Evolutionary conservation across 1,284 basidiomycete species (phyloP), one percentile per base, ranked within the genome.

Genomic region (Apiotrichum gracile): DNA sequence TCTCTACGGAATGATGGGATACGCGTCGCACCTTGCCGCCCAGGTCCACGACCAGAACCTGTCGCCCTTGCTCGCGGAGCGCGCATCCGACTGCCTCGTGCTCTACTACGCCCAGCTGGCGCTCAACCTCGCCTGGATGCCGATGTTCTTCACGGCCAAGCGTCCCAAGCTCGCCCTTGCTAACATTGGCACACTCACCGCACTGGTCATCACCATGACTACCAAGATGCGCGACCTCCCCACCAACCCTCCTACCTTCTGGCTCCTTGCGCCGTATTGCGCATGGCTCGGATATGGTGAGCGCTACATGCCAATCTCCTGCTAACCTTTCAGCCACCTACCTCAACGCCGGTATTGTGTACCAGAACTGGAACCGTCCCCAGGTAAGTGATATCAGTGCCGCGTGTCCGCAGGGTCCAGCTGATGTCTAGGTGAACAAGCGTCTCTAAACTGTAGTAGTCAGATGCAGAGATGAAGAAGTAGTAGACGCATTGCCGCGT

Each of bases 91-190:
- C 27, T 19, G 17, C 19, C 29, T 40, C 13, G 22, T 55, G 35
- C 31, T 31, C 31, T 87, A 88, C 76, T 88, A 84, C 72, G 76
- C 75, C 8, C 86, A 88, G 66, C 76, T 88, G 34, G 82, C 76
- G 0, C 70, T 88, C 39, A 88, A 88, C 74, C 72, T 82, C 47
- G 58, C 79, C 17, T 89, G 86, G 86, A 82, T 81, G n/a, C 84
- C 86, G 6, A 70, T 88, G 27, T 87, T 87, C 79, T 88, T 88
- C 62, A 35, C 31, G 1, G 31, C 35, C 1, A 33, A 25, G 29
- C 12, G 35, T 39, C 49, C 49, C 29, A 80, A 79, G 25, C 54
- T 79, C 25, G 85, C 85, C 0, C 73, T 87, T 3, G 70, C 82
- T 48, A 83, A 88, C 71, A 83, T 84, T 55, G 67, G 78, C 9